A percentile compares a stretch with the other conserved stretches of the same genome.
These are phyloP conservation scores for Talaromyces wortmannii DNA, from an alignment of 495 filamentous ascomycete species.

Conservation along the genomic window DNA sequence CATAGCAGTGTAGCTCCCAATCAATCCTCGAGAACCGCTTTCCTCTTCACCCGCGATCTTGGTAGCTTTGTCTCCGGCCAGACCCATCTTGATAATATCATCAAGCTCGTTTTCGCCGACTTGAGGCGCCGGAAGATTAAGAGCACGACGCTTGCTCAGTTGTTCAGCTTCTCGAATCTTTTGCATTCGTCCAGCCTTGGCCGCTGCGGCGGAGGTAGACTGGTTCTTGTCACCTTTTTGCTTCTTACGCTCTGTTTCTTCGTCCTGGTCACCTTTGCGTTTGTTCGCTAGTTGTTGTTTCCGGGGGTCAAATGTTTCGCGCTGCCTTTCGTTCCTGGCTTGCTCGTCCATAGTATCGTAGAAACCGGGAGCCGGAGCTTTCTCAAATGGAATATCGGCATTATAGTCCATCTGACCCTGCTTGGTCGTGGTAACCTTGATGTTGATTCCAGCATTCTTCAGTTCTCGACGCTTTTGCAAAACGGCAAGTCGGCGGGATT, in stretches of 20 bases:
- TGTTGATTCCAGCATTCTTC: constrained; percentile 96
- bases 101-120: constrained; percentile 90
- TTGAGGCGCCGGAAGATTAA: constrained; percentile 81
- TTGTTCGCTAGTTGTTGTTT: constrained; percentile 96
- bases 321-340: constrained; percentile 73
- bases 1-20: constrained; percentile 77
- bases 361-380: constrained; percentile 81
- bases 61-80: constrained; percentile 86
- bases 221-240: constrained; percentile 79
- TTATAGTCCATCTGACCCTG: constrained; percentile 99
- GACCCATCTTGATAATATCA: constrained; percentile 98
- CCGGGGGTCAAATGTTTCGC: constrained; percentile 84
- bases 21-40: constrained; percentile 68
- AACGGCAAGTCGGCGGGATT: constrained; percentile 80
- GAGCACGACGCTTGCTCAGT: constrained; percentile 77
- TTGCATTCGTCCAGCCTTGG: constrained; percentile 92
- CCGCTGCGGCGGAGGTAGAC: constrained; percentile 76
- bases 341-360: constrained; percentile 87
- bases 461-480: constrained; percentile 94
- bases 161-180: constrained; percentile 95
- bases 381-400: constrained; percentile 96
- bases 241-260: constrained; percentile 75
- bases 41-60: constrained; percentile 69
- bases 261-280: constrained; percentile 83
- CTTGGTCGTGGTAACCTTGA: constrained; percentile 90